Conservation (phyloP, 495 filamentous ascomycete genomes). For the Penicillium tannophilum region DNA sequence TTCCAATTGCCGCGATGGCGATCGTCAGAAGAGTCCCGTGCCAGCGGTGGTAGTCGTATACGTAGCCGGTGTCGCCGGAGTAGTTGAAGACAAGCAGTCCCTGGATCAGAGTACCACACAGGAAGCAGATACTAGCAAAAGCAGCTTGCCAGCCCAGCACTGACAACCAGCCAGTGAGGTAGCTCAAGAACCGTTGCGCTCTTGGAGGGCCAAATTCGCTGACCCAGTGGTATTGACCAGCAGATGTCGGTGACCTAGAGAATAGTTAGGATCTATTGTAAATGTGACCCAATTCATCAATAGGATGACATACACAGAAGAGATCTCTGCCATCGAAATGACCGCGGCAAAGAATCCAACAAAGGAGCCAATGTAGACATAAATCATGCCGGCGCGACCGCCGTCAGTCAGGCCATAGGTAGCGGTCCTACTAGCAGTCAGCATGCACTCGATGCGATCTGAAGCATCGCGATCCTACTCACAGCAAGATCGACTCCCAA, state of each 20-base stretch:
- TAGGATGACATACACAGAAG: constrained; percentile 39
- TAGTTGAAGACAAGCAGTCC: constrained; percentile 49
- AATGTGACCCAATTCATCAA: neutral
- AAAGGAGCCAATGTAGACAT: constrained; percentile 47
- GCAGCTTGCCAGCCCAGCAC: constrained; percentile 50
- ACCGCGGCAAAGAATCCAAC: constrained; percentile 46
- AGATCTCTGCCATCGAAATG: constrained; percentile 49
- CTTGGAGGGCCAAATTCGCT: constrained; percentile 42
- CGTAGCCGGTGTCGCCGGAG: constrained; percentile 34
- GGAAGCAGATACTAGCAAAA: constrained; percentile 37
- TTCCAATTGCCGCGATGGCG: constrained; percentile 40
- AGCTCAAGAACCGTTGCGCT: constrained; percentile 48
- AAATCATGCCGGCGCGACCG: constrained; percentile 50
- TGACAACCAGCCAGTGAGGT: constrained; percentile 51
- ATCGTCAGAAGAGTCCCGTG: constrained; percentile 49
- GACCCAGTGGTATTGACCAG: constrained; percentile 56
- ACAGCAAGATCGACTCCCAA: constrained; percentile 50
- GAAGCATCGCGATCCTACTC: constrained; percentile 9
- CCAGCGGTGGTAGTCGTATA: constrained; percentile 34
- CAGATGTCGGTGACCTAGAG: constrained; percentile 41
- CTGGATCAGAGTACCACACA: constrained; percentile 50
- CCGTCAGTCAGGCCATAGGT: constrained; percentile 46
- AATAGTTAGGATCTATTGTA: neutral
- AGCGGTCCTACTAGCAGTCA: constrained; percentile 27
- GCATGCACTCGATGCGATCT: neutral